These are phyloP conservation scores for Rhodofomes roseus DNA, from an alignment of 1,284 basidiomycete genomes.

Conservation along the genomic window DNA sequence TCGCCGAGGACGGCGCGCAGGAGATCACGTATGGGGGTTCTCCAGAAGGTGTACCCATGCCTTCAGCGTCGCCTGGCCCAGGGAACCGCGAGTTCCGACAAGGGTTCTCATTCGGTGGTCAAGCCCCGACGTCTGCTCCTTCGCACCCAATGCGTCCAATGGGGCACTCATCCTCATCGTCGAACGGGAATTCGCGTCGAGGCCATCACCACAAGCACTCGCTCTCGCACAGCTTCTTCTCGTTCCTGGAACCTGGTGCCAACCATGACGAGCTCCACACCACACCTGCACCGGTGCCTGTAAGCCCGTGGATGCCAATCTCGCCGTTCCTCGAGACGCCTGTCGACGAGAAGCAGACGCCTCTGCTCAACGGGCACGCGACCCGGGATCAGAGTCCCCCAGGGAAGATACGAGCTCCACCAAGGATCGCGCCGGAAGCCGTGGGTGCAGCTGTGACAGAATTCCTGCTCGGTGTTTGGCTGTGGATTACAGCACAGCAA, in stretches of 20 bases:
- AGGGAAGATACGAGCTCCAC: conserved; percentile 17
- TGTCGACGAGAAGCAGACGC: conserved; percentile 6
- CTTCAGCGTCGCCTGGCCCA: conserved; percentile 36
- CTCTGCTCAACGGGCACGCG: conserved; percentile 6
- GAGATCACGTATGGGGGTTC: conserved; percentile 44
- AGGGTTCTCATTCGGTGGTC: conserved; percentile 64
- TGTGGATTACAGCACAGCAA: conserved; percentile 94
- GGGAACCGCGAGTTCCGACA: conserved; percentile 40
- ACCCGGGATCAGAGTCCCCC: conserved; percentile 17
- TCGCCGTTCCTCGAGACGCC: conserved; percentile 32
- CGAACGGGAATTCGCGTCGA: conserved; percentile 45
- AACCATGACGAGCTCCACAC: conserved; percentile 36
- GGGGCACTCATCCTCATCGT: conserved; percentile 26
- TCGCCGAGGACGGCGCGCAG: conserved; percentile 63
- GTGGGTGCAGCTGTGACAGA: conserved; percentile 34
- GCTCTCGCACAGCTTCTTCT: conserved; percentile 89
- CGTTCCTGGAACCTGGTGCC: conserved; percentile 37
- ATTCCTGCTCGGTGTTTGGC: conserved; percentile 58
- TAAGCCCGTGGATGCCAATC: conserved; percentile 51
- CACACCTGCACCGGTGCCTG: conserved; percentile 45
- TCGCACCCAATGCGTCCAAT: conserved; percentile 23
- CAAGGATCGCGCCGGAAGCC: conserved; percentile 24
- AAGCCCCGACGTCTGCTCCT: conserved; percentile 30
- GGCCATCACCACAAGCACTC: conserved; percentile 95
- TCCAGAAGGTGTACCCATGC: conserved; percentile 46